Base-by-base conservation (phyloP, 176 grass and related monocot species). In the Musa troglodytarum region DNA sequence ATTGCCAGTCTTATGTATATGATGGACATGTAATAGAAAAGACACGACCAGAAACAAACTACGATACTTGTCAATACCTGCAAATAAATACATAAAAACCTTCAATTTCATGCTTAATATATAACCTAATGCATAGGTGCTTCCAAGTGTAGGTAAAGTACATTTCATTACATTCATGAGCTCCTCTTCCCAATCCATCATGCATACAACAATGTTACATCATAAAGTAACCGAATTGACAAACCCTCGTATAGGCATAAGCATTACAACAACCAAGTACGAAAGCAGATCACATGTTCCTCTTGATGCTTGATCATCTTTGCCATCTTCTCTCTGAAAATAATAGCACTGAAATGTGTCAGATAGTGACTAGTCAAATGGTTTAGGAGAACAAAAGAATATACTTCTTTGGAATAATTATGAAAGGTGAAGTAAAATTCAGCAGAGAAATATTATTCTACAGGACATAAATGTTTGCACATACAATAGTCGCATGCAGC, bases 271-370 rank as follows among this genome's bases (percentile, higher is more conserved):
- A 58, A 61, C n/a, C 57, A 19, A 54, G 53, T 54, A 1, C 53
- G 53, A 10, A 54, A 2, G 13, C 53, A 54, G 24, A 84, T 55
- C 29, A 11, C 34, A n/a, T 24, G 56, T 55, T 29, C 50, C 50
- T 65, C 57, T 43, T 71, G 69, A 73, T 19, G 55, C 56, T 67
- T 11, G 61, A 74, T 96, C 83, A 97, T 77, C 90, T 90, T 72
- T 93, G 82, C 93, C 93, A 97, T 77, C 83, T 90, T 80, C 78
- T 93, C 76, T 97, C 93, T 97, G 87, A 75, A 81, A 9, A 55
- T 7, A 26, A 58, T 1, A 84, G 76, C 2, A 15, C 56, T 2
- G 10, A 16, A 15, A 68, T 3, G 13, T 28, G 14, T 68, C 14
- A 78, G 8, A 1, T 23, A 64, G 1, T 25, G 19, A 58, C 49